Evolutionary conservation across 208 protist species (phyloP).

Genomic region (Acanthamoeba healyi): DNA sequence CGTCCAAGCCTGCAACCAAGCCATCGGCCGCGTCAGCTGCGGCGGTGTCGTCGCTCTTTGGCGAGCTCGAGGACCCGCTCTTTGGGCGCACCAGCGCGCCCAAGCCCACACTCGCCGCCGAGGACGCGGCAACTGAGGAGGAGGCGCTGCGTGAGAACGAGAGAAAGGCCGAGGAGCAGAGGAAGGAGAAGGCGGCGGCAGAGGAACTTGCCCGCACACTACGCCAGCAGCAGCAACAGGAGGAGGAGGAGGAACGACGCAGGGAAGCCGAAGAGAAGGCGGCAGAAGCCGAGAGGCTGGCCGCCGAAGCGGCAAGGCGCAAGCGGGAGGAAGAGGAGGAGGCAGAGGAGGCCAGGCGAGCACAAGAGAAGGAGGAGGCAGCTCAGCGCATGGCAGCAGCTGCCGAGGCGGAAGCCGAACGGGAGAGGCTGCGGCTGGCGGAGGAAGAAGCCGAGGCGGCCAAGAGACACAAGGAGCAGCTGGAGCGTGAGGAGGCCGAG

Average conservation of each 20-base stretch:
- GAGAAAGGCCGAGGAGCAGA: not conserved
- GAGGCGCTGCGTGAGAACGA: not conserved
- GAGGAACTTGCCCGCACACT: too few relatives aligned
- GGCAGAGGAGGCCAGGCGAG: too few relatives aligned
- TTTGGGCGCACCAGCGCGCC: not conserved
- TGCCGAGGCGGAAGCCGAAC: not conserved
- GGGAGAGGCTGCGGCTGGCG: not conserved
- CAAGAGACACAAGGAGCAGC: too few relatives aligned
- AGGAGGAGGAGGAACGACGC: not conserved
- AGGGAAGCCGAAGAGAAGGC: not conserved
- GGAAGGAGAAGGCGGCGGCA: too few relatives aligned
- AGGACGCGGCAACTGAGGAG: not conserved
- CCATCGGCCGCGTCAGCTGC: not conserved
- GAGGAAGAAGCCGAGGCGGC: not conserved
- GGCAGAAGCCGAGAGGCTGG: not conserved
- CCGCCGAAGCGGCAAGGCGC: not conserved
- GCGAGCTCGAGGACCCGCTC: not conserved
- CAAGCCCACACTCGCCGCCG: not conserved
- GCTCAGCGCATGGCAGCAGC: not conserved
- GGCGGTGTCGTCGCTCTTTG: not conserved
- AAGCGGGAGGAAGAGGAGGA: not conserved
- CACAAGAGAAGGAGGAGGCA: too few relatives aligned
- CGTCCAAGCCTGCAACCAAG: not conserved
- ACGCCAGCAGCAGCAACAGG: not conserved
- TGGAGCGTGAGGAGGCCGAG: too few relatives aligned